Conservation (phyloP, 208 protist genomes). For the Blastocrithidia nonstop region DNA sequence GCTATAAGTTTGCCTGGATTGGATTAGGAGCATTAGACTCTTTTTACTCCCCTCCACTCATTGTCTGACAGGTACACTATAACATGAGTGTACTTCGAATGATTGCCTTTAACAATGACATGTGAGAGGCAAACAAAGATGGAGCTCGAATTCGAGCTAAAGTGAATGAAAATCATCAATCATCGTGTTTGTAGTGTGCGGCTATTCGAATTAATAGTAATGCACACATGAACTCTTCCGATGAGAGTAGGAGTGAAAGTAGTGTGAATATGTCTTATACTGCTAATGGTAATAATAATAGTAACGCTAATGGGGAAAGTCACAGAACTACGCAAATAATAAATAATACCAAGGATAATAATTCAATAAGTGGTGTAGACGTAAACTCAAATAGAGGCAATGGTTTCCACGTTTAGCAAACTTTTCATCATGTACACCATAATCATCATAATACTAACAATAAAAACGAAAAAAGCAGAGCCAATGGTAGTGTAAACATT, state of each 20-base stretch:
- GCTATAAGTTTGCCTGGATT: conserved; percentile 28
- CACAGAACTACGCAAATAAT: too few species aligned
- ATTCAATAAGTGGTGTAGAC: too few species aligned
- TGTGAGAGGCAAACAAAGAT: conserved; percentile 12
- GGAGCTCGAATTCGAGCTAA: conserved; percentile 5
- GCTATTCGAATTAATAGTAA: conserved; percentile 13
- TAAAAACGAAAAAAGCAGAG: background rate
- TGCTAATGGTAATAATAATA: too few species aligned
- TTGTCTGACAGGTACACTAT: conserved; percentile 48
- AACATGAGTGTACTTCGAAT: conserved; percentile 65
- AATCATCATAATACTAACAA: background rate
- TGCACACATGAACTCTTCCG: background rate
- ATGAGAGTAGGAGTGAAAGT: too few species aligned
- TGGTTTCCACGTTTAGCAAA: too few species aligned
- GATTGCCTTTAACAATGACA: conserved; percentile 56
- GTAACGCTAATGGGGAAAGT: too few species aligned
- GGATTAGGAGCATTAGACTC: conserved; percentile 15
- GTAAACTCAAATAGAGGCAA: too few species aligned
- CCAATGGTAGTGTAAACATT: background rate
- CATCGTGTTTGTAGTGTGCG: conserved; percentile 23
- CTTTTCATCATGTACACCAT: background rate
- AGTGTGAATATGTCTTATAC: too few species aligned
- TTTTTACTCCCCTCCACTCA: conserved; percentile 7
- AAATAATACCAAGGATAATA: too few species aligned
- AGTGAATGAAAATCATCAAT: conserved; percentile 11